Percentiles rank a stretch among this genome's conserved stretches.
phyloP scores from a whole-genome alignment of 176 grass and related monocot species.

The Phragmites australis region DNA sequence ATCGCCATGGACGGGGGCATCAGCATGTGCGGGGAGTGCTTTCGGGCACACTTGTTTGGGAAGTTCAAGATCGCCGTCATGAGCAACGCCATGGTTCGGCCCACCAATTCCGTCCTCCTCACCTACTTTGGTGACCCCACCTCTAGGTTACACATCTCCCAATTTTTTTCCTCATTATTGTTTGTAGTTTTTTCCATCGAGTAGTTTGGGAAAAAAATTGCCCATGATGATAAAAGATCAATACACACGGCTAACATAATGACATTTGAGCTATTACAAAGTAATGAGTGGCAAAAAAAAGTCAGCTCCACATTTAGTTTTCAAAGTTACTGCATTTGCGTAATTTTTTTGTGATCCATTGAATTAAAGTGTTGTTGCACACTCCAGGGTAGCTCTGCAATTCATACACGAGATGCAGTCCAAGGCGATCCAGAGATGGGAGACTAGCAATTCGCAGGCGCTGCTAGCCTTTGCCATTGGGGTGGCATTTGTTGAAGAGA shows the following conservation, averaged over 20 bases:
- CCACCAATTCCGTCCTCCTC: constrained; percentile 67
- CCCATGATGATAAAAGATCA: too few relatives aligned
- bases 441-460: constrained; percentile 72
- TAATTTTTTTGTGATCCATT: background rate
- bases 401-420: too few relatives aligned
- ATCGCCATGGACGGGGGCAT: constrained; percentile 39
- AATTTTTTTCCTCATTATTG: background rate
- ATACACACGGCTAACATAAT: too few relatives aligned
- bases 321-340: background rate
- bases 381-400: constrained; percentile 54
- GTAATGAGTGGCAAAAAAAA: too few relatives aligned
- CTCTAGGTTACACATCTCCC: constrained; percentile 50
- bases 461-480: constrained; percentile 58
- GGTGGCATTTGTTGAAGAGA: constrained; percentile 68
- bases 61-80: too few relatives aligned
- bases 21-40: constrained; percentile 47
- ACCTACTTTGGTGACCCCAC: constrained; percentile 75
- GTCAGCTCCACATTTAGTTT: too few relatives aligned
- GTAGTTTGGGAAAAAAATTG: too few relatives aligned
- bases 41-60: too few relatives aligned
- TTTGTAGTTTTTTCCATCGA: background rate
- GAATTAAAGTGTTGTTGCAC: background rate
- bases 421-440: constrained; percentile 61
- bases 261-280: too few relatives aligned
- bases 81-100: constrained; percentile 72